Evolutionary conservation across 371 early-diverging fungal genomes (phyloP), one percentile per base, ranked within the genome.

Genomic region (Rhizopus delemar): DNA sequence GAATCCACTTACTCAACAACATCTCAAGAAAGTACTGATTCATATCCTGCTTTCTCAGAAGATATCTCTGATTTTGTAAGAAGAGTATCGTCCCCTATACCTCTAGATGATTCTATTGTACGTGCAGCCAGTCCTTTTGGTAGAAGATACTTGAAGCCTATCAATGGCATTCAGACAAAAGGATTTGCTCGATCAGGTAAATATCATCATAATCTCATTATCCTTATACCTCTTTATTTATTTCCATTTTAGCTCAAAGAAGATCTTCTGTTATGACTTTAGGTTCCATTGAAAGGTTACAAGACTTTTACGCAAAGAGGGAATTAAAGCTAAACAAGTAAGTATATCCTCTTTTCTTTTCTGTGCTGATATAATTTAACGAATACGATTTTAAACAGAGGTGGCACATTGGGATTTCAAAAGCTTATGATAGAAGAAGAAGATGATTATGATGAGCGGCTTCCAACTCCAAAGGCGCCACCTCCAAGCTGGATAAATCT

Each of bases 101-200:
- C 56, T 34, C 48, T 0, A 39, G 39, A 39, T 12, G 39, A 39
- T 39, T 7, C 39, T 9, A 12, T 39, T 39, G 39, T 34, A 33
- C 70, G 74, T 33, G 72, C 74, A 8, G 58, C 69, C 28, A 77
- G 77, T 43, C 77, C 77, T 53, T 68, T 68, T 56, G 77, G 77
- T 11, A 48, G 70, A 59, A 60, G 76, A 31, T 78, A 78, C 41
- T 15, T 75, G 8, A 75, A 74, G 33, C 79, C 79, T 32, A 67
- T 75, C 36, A 69, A 78, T 16, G 74, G 79, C 15, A 78, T 75
- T 49, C 79, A 73, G 29, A 73, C 66, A 52, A 78, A 78, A 56
- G 76, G 76, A 3, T 78, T 78, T 68, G 79, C 79, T 49, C 72
- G 72, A 11, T 78, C 79, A 66, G 79, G 79, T 75, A 66, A 22